Base-by-base conservation (phyloP, 805 yeast species). In the Ogataea nonfermentans region DNA sequence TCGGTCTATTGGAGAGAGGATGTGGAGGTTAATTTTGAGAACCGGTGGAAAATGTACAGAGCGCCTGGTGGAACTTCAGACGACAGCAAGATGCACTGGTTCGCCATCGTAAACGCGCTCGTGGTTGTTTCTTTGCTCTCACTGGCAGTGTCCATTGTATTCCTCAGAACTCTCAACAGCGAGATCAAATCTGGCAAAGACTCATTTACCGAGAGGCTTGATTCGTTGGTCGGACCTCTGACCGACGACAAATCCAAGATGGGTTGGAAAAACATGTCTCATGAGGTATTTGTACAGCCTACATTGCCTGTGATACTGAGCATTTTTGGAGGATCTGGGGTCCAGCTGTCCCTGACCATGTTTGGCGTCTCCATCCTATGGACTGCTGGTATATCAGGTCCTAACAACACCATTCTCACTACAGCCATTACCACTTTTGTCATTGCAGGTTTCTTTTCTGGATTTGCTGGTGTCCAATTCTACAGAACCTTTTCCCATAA, bases 1-100 rank as follows among this genome's bases (percentile, higher is more conserved):
- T 78, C 95, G 1, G 88, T 89, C 3, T 83, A 83, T 55, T 88
- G 95, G 95, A 70, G 93, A 57, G 95, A 88, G 57, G 95, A 88
- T 44, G 65, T 66, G 29, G 72, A 77, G 2, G 67, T 84, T 16
- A 71, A 73, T 17, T 84, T 87, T 73, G 70, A 71, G 35, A 69
- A 79, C 43, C 69, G 96, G 50, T 86, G 95, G 93, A 78, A 77
- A 31, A 62, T 81, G 50, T 88, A 81, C 59, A 43, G 51, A 17
- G 47, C 51, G 12, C 57, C 62, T 20, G 54, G 53, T 10, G 38
- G 40, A 4, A 74, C 80, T 48, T 70, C 77, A 43, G 83, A 77
- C 35, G 70, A 67, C 23, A 63, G 69, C 25, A 75, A 73, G 24
- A 77, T 85, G 44, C 95, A 85, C 56, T 85, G 93, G 91, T 59